phyloP scores from a whole-genome alignment of 192 early-diverging fungal genomes.

The Geranomyces variabilis region DNA sequence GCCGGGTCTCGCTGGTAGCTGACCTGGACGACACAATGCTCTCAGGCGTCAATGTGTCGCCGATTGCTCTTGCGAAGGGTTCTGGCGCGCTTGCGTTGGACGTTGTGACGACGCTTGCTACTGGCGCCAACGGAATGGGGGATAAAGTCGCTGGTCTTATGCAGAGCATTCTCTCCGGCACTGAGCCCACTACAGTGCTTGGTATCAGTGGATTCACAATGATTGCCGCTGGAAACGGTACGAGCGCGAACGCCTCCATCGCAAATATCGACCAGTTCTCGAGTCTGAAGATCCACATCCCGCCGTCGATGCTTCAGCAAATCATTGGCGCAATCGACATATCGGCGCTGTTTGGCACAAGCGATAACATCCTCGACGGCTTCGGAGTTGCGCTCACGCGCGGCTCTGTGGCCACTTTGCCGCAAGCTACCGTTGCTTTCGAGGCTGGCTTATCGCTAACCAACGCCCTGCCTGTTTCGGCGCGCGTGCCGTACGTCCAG shows the following conservation, averaged over 20 bases:
- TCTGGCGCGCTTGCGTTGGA: neutral
- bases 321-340: conserved; percentile 6
- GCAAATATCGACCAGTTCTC: neutral
- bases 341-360: neutral
- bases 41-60: neutral
- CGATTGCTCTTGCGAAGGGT: neutral
- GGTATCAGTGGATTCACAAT: neutral
- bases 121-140: neutral
- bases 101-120: neutral
- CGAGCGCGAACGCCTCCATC: too few relatives aligned
- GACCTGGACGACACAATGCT: neutral
- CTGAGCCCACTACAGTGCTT: neutral
- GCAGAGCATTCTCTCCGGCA: neutral
- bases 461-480: conserved; percentile 1
- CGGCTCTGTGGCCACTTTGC: neutral
- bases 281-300: neutral
- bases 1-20: neutral
- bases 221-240: neutral
- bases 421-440: neutral
- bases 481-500: neutral
- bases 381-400: neutral
- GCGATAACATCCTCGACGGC: neutral
- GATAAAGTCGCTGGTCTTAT: neutral
- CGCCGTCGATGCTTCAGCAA: neutral
- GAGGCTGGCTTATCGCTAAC: neutral